Percentiles rank a stretch among this genome's conserved stretches.
phyloP scores from a whole-genome alignment of 352 stramenopile species.

The Globisporangium sylvaticum region DNA sequence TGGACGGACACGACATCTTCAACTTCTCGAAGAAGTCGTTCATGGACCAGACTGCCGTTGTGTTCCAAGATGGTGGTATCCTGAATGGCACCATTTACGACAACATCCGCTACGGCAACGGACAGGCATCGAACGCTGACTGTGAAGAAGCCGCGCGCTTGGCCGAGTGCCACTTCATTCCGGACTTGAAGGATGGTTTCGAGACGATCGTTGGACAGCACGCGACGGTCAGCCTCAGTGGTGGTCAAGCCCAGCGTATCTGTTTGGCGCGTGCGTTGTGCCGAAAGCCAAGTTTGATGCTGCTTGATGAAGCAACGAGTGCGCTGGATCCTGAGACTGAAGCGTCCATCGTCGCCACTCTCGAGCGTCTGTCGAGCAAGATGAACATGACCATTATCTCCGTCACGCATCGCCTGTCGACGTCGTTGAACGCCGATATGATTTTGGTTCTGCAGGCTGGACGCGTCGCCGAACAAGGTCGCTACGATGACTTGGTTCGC shows the following conservation, averaged over 20 bases:
- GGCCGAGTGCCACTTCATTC: conserved; percentile 84
- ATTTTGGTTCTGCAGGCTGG: conserved; percentile 80
- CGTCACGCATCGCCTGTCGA: conserved; percentile 87
- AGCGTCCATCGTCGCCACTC: conserved; percentile 76
- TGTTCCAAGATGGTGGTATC: conserved; percentile 86
- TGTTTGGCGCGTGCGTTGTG: conserved; percentile 80
- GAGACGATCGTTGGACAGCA: conserved; percentile 83
- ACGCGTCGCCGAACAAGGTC: conserved; percentile 72
- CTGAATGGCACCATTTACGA: conserved; percentile 87
- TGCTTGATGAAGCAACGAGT: conserved; percentile 86
- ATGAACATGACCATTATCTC: conserved; percentile 90
- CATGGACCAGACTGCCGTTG: conserved; percentile 83
- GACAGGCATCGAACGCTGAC: conserved; percentile 61
- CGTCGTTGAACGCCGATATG: conserved; percentile 68
- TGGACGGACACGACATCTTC: conserved; percentile 82
- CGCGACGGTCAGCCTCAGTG: conserved; percentile 83
- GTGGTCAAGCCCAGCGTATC: conserved; percentile 83
- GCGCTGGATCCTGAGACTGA: conserved; percentile 85
- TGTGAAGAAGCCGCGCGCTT: conserved; percentile 77
- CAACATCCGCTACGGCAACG: conserved; percentile 86
- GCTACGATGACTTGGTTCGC: conserved; percentile 67
- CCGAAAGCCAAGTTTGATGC: conserved; percentile 70
- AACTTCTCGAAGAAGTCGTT: conserved; percentile 87
- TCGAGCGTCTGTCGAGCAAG: conserved; percentile 75
- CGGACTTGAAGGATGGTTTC: conserved; percentile 76